phyloP scores from a whole-genome alignment of 805 yeast genomes.

The Schwanniomyces occidentalis region DNA sequence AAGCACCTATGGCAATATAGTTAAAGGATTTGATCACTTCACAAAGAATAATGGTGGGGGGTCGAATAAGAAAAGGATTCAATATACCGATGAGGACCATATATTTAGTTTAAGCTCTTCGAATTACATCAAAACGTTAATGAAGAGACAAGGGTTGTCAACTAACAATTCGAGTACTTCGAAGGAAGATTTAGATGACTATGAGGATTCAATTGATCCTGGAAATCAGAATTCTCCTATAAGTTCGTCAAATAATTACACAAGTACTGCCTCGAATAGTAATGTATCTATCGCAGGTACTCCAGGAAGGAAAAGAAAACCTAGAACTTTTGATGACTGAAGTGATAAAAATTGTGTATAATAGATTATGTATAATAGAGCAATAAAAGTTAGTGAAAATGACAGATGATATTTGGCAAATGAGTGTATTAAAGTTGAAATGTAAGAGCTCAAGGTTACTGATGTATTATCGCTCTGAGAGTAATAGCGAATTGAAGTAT shows the following conservation, averaged over 20 bases:
- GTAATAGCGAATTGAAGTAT: no score
- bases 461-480: no score
- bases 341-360: no score
- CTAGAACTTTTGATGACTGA: conserved; percentile 27
- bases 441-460: no score
- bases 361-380: no score
- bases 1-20: conserved; percentile 73
- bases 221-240: conserved; percentile 5
- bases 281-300: conserved; percentile 11
- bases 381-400: no score
- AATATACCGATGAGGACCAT: conserved; percentile 72
- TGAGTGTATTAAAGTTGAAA: neutral
- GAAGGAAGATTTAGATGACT: conserved; percentile 38
- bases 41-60: conserved; percentile 45
- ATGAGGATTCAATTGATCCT: conserved; percentile 37
- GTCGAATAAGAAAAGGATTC: conserved; percentile 47
- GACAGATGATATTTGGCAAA: no score
- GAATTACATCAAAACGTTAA: conserved; percentile 58
- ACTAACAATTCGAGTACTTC: conserved; percentile 23
- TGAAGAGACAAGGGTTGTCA: conserved; percentile 45
- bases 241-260: conserved; percentile 3
- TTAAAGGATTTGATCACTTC: conserved; percentile 88
- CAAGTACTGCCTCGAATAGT: neutral
- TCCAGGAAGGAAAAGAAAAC: conserved; percentile 29
- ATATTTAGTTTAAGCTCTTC: conserved; percentile 77